Base-by-base conservation (phyloP, 306 rosid species). In the Spatholobus suberectus region DNA sequence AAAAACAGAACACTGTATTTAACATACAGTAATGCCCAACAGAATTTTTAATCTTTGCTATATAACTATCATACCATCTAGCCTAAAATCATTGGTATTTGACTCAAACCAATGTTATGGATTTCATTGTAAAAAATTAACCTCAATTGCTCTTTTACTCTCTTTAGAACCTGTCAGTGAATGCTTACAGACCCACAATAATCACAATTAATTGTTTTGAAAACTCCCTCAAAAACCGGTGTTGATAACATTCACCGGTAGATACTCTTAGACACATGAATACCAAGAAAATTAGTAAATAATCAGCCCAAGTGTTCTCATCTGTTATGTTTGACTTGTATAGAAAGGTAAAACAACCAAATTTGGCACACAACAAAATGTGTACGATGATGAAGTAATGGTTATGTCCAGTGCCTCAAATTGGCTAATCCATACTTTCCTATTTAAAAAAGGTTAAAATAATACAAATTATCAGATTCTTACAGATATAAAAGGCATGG, bases 331-430 rank as follows among this genome's bases (percentile, higher is more conserved):
- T 41, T 61, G 34, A 49, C 44, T 78, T 18, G 29, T 10, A 35
- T 66, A 59, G 35, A 65, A 41, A 52, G 57, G 23, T 24, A 51
- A 11, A 37, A 21, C 35, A 52, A 74, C 29, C 57, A 79, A 80
- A 11, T 58, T 57, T 70, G 52, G 80, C 79, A 75, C 62, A 69
- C 70, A 38, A 69, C 62, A 59, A 59, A 80, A 68, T 67, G 20
- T 43, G 46, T 68, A 73, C 24, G 55, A 75, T 21, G 41, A 29
- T 11, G 4, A 58, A 49, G 10, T 59, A 44, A 71, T 34, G n/a
- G 29, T 24, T 23, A 51, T 73, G 29, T 59, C 26, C 18, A 47
- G n/a, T 35, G 47, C 12, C 63, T 49, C 18, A 4, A 34, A 20
- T 75, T 58, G 83, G 75, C 67, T 14, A 72, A 38, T 76, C 11